Base-by-base conservation (phyloP, 2,329 filamentous ascomycete species). In the Septoria petroselini region DNA sequence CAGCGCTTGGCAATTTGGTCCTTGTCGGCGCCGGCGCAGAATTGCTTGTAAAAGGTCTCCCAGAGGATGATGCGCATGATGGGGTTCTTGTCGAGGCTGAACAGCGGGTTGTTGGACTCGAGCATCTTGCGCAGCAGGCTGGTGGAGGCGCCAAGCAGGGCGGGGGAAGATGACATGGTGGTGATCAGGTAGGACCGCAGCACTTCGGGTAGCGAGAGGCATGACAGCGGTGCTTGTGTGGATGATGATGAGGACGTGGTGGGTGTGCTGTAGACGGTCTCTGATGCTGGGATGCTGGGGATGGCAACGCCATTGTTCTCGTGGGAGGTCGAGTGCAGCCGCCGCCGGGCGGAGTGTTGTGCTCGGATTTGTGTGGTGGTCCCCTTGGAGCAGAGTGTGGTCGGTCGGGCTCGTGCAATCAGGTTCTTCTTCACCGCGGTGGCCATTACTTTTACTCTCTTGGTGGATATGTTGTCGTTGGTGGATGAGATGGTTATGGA, bases 1-100 rank as follows among this genome's bases (percentile, higher is more conserved):
- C 89, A 80, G 0, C 85, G 90, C 23, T 67, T 70, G 34, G 75
- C 73, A 1, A 94, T 85, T 68, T 95, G 87, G 1, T 67, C 62
- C 0, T 78, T 75, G 41, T 80, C 85, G 70, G 90, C 86, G 21
- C 91, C 91, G 0, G 88, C 88, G 68, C 91, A 96, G 70, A 95
- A 96, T 63, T 96, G 91, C 18, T 83, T 82, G 67, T 95, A 95
- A 62, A 95, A 90, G 0, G 88, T 94, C 65, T 83, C 80, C 67
- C 90, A 89, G 41, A 95, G 74, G 34, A 90, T 65, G 52, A 75
- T 80, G 35, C 82, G 79, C 12, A 95, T 76, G 1, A 91, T 39
- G 0, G 81, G 81, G 65, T 95, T 95, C 44, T 72, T 76, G 64
- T 94, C 88, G 3, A 89, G 83, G 67, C 85, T 84, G 50, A 93